Evolutionary conservation across 352 stramenopile species (phyloP).

Genomic region (Phytopythium ostracodes): DNA sequence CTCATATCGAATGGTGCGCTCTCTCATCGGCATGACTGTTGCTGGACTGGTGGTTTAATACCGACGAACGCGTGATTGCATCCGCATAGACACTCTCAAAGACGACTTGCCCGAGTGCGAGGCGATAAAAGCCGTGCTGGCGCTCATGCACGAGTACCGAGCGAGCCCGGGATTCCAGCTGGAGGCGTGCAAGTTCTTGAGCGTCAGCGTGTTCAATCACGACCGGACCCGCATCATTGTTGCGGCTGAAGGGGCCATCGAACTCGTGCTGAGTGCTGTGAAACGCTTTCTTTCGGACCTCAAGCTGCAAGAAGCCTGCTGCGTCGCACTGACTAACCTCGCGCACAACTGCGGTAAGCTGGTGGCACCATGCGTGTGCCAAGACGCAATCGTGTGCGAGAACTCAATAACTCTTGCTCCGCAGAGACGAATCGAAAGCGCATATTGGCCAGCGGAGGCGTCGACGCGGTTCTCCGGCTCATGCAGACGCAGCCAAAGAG

Average conservation of each 20-base stretch:
- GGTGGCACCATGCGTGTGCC: too few relatives aligned
- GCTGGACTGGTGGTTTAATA: background rate
- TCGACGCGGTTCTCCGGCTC: conserved; percentile 76
- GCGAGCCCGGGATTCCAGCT: conserved; percentile 59
- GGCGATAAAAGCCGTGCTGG: conserved; percentile 51
- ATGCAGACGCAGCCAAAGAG: conserved; percentile 85
- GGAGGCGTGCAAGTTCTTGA: conserved; percentile 75
- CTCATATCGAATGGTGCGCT: conserved; percentile 42
- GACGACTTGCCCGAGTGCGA: conserved; percentile 72
- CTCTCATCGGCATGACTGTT: background rate
- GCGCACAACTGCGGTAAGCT: conserved; percentile 69
- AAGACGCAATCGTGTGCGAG: background rate
- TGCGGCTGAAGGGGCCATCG: conserved; percentile 59
- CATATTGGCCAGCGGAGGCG: conserved; percentile 57
- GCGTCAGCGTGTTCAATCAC: conserved; percentile 69
- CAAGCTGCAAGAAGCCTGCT: conserved; percentile 71
- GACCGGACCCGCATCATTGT: conserved; percentile 74
- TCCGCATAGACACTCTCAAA: conserved; percentile 45
- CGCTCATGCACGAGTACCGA: conserved; percentile 55
- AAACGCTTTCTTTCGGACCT: conserved; percentile 45
- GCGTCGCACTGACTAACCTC: conserved; percentile 82
- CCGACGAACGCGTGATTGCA: conserved; percentile 11
- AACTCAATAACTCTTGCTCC: conserved; percentile 1
- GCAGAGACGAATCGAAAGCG: conserved; percentile 83
- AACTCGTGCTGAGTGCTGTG: conserved; percentile 57